Evolutionary conservation across 2,329 filamentous ascomycete genomes (phyloP).

Genomic region (Botrytis medusae): DNA sequence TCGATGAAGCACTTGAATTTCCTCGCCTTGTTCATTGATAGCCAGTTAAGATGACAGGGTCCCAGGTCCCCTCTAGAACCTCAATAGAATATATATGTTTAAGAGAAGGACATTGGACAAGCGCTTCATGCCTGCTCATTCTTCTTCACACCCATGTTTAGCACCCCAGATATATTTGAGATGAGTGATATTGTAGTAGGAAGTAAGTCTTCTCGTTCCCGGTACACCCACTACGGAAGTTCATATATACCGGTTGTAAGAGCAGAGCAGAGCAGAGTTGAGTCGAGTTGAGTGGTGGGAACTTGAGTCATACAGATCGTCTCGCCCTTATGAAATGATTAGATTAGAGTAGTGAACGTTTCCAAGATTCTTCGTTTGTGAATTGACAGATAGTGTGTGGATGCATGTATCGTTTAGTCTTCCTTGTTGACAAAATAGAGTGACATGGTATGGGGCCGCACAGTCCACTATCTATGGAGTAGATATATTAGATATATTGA

Average conservation of each 20-base stretch:
- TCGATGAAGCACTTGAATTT: conserved; percentile 22
- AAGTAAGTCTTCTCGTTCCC: not conserved
- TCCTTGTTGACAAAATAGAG: conserved; percentile 2
- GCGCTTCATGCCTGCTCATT: conserved; percentile 12
- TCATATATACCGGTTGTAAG: not conserved
- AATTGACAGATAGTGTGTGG: conserved; percentile 21
- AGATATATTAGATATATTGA: conserved; percentile 4
- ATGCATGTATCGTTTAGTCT: conserved; percentile 18
- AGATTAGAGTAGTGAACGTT: conserved; percentile 1
- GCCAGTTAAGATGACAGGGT: conserved; percentile 18
- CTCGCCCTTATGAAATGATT: conserved; percentile 10
- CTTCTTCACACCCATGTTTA: conserved; percentile 15
- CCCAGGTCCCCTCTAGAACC: conserved; percentile 18
- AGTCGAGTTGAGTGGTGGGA: not conserved
- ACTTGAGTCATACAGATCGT: conserved; percentile 16
- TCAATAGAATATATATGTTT: conserved; percentile 8
- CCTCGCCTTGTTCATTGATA: conserved; percentile 19
- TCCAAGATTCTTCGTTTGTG: conserved; percentile 22
- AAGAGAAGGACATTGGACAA: conserved; percentile 13
- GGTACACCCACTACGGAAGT: not conserved
- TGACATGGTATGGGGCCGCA: not conserved
- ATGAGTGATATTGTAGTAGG: conserved; percentile 13
- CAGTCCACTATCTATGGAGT: conserved; percentile 13
- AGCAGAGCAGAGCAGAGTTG: not conserved
- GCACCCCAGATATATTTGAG: conserved; percentile 13